phyloP scores from a whole-genome alignment of 176 grass and related monocot genomes.

The Areca catechu region DNA sequence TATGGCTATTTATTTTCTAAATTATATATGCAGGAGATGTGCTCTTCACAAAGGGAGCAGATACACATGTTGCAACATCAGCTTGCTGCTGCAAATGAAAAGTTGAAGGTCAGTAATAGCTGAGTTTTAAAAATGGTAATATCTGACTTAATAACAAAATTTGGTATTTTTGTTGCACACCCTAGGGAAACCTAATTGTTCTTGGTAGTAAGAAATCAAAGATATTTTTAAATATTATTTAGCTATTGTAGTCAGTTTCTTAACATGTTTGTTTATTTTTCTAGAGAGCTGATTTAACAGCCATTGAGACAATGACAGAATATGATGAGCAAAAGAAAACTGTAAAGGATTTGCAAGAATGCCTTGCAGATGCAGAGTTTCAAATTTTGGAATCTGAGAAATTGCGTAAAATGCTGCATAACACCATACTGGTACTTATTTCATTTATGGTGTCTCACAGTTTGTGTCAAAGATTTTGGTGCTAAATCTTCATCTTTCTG shows the following conservation, averaged over 20 bases:
- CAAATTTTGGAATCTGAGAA: conserved; percentile 77
- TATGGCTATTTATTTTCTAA: background rate
- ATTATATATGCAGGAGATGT: conserved; percentile 30
- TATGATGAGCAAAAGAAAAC: conserved; percentile 54
- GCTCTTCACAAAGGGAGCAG: conserved; percentile 35
- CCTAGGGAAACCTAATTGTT: too few species aligned
- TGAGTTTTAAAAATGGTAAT: background rate
- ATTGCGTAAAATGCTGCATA: conserved; percentile 87
- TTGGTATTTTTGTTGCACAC: too few species aligned
- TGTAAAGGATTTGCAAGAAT: conserved; percentile 60
- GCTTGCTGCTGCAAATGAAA: conserved; percentile 48
- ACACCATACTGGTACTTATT: conserved; percentile 70
- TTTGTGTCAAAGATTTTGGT: background rate
- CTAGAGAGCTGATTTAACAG: conserved; percentile 72
- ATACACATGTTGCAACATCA: conserved; percentile 46
- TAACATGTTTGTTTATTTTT: conserved; percentile 1
- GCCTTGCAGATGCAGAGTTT: conserved; percentile 56
- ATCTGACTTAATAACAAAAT: too few species aligned
- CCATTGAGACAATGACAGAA: conserved; percentile 49
- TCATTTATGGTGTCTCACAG: background rate
- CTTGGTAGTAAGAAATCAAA: too few species aligned
- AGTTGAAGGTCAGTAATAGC: conserved; percentile 24
- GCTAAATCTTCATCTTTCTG: conserved; percentile 11
- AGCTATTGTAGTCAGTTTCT: too few species aligned
- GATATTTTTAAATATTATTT: too few species aligned